These are phyloP conservation scores for Erodium maritimum DNA, from an alignment of 345 rosid species.

Conservation along the genomic window DNA sequence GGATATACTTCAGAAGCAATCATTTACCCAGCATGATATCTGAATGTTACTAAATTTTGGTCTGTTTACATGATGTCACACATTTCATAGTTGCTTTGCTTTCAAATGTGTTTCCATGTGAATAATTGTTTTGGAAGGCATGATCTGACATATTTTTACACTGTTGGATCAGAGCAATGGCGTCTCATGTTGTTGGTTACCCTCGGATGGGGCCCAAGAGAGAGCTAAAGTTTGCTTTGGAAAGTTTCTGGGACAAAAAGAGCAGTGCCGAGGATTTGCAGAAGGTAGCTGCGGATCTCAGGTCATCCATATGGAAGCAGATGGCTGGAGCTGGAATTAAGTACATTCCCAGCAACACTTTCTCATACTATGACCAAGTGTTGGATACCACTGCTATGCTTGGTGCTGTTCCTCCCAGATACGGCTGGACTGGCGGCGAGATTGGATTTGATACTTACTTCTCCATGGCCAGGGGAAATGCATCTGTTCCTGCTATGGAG, in stretches of 20 bases:
- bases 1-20: no score
- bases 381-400: slow-evolving; percentile 91
- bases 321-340: slow-evolving; percentile 81
- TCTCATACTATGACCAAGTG: slow-evolving; percentile 79
- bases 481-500: slow-evolving; percentile 95
- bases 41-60: no score
- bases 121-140: no score
- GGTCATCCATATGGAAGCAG: slow-evolving; percentile 88
- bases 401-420: slow-evolving; percentile 89
- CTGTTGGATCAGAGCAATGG: slow-evolving; percentile 40
- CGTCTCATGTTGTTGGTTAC: slow-evolving; percentile 94
- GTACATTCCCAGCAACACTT: slow-evolving; percentile 93
- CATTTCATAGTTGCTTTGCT: no score
- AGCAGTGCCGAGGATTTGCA: slow-evolving; percentile 77
- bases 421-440: slow-evolving; percentile 77
- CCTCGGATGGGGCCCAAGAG: slow-evolving; percentile 99
- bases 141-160: no score
- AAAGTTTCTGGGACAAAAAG: slow-evolving; percentile 96
- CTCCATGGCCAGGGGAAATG: slow-evolving; percentile 99
- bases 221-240: slow-evolving; percentile 95
- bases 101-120: no score
- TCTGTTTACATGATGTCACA: no score
- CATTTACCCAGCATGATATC: no score
- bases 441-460: slow-evolving; percentile 72
- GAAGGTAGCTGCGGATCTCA: slow-evolving; percentile 80